Conservation (phyloP, 257 asterid genomes). For the Osmanthus fragrans region DNA sequence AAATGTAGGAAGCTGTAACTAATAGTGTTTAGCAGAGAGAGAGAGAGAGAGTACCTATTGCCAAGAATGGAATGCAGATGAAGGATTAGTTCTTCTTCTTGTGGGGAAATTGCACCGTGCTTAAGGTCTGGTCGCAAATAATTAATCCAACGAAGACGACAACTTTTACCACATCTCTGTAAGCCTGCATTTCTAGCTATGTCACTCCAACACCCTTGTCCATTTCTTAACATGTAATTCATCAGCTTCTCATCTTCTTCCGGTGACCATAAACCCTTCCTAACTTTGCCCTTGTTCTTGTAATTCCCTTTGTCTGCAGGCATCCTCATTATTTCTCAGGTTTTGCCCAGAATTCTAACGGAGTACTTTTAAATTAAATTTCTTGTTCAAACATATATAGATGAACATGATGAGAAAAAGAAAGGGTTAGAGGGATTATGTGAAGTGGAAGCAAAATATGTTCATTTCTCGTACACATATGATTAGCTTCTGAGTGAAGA, state of each 20-base stretch:
- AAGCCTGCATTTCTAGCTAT: constrained; percentile 80
- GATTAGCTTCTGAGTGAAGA: constrained; percentile 98
- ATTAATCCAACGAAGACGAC: constrained; percentile 82
- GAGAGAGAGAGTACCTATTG: constrained; percentile 46
- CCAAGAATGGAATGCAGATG: constrained; percentile 91
- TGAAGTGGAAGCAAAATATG: constrained; percentile 95
- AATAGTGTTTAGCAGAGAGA: neutral
- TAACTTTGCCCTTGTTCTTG: constrained; percentile 39
- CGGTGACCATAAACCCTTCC: constrained; percentile 91
- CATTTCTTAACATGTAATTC: constrained; percentile 69
- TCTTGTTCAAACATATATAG: constrained; percentile 30
- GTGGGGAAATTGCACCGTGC: constrained; percentile 80
- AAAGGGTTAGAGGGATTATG: constrained; percentile 50
- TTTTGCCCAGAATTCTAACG: no score
- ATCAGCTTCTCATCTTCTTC: constrained; percentile 84
- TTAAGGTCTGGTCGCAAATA: constrained; percentile 86
- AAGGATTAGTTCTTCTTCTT: constrained; percentile 71
- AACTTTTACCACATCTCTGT: constrained; percentile 81
- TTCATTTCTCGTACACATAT: constrained; percentile 48
- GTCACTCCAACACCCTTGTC: constrained; percentile 93
- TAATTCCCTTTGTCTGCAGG: constrained; percentile 27
- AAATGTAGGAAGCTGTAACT: no score
- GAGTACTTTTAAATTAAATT: no score
- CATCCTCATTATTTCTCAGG: constrained; percentile 31
- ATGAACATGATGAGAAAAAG: constrained; percentile 39